Conservation (phyloP, 1,284 basidiomycete genomes). For the Boletus smithii region DNA sequence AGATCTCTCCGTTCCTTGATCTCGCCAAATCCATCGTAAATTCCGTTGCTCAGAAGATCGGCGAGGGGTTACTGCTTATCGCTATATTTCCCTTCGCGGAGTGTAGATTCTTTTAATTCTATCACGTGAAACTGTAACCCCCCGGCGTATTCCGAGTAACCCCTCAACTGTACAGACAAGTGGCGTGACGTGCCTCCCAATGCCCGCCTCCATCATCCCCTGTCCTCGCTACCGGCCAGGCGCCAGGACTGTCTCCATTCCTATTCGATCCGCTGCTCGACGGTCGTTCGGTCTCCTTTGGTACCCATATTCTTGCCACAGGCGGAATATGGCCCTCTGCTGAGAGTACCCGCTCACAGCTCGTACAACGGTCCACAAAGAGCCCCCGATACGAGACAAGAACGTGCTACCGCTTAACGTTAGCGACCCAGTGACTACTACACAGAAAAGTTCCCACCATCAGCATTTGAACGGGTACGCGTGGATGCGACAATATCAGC, state of each 20-base stretch:
- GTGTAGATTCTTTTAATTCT: constrained; percentile 3
- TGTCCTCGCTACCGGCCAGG: background rate
- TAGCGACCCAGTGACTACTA: background rate
- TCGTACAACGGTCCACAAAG: constrained; percentile 56
- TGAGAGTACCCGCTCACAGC: constrained; percentile 61
- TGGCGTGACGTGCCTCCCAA: constrained; percentile 56
- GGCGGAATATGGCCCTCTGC: constrained; percentile 67
- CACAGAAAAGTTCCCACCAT: constrained; percentile 36
- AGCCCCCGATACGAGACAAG: constrained; percentile 54
- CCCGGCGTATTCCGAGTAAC: too few species aligned
- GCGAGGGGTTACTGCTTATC: constrained; percentile 10
- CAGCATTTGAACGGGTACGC: constrained; percentile 47
- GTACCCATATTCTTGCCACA: constrained; percentile 59
- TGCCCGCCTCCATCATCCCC: constrained; percentile 18
- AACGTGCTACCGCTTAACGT: constrained; percentile 37
- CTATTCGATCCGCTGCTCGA: background rate
- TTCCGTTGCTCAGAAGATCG: too few species aligned
- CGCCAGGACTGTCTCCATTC: background rate
- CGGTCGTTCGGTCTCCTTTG: constrained; percentile 6
- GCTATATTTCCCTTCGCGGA: constrained; percentile 29
- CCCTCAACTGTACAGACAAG: constrained; percentile 41
- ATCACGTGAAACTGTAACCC: constrained; percentile 10
- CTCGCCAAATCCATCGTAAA: constrained; percentile 2
- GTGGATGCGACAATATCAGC: constrained; percentile 53
- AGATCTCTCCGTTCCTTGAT: constrained; percentile 22